Evolutionary conservation across 2,329 filamentous ascomycete species (phyloP).

Genomic region (Colletotrichum agaves): DNA sequence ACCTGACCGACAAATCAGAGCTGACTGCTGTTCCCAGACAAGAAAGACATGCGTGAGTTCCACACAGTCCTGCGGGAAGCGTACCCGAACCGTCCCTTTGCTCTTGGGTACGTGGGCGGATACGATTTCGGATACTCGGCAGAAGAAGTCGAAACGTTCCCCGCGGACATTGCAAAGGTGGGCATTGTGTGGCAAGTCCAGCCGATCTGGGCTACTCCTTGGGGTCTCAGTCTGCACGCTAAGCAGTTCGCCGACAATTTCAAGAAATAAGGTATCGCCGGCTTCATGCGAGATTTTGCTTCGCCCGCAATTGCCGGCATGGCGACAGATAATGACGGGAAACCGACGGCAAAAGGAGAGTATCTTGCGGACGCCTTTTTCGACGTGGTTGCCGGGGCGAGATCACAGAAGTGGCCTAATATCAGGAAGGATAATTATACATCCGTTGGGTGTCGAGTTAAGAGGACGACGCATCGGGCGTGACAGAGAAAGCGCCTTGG

Average conservation of each 20-base stretch:
- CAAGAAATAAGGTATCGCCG: constrained; percentile 32
- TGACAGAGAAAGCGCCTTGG: neutral
- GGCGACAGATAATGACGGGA: neutral
- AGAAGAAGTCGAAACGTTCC: constrained; percentile 46
- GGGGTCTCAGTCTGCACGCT: constrained; percentile 48
- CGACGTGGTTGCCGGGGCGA: neutral
- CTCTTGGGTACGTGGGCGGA: constrained; percentile 51
- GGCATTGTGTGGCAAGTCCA: constrained; percentile 54
- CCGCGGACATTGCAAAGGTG: constrained; percentile 48
- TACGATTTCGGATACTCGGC: constrained; percentile 50
- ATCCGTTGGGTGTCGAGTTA: neutral
- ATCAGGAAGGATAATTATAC: neutral
- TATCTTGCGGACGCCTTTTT: neutral
- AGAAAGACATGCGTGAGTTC: constrained; percentile 50
- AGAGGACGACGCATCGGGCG: neutral
- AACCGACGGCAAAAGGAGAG: neutral
- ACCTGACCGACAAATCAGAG: neutral
- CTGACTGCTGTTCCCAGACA: constrained; percentile 46
- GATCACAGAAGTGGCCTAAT: neutral
- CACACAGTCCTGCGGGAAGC: constrained; percentile 48
- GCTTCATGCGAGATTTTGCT: neutral
- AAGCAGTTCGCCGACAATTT: constrained; percentile 48
- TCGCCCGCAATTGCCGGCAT: constrained; percentile 7
- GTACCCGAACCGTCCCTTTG: constrained; percentile 49
- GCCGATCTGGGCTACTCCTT: constrained; percentile 51